Evolutionary conservation across 2,329 filamentous ascomycete genomes (phyloP).

Genomic region (Trichoderma koningii): DNA sequence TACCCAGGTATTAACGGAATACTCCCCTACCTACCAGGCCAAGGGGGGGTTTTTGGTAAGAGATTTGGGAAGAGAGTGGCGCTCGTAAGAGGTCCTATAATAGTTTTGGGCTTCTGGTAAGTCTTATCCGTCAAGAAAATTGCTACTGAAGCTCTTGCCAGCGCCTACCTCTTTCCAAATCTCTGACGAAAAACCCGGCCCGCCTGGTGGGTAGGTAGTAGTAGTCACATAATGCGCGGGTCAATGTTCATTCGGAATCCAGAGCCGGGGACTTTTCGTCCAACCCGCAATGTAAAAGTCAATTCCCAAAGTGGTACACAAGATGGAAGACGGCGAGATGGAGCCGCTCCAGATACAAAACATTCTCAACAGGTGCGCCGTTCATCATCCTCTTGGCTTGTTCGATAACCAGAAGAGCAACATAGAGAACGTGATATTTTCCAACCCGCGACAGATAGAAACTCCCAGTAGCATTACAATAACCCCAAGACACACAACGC

Average conservation of each 20-base stretch:
- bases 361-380: not conserved
- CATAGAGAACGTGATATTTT: not conserved
- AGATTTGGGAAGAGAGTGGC: too few species aligned
- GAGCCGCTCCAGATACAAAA: not conserved
- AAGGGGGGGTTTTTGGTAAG: too few species aligned
- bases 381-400: not conserved
- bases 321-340: not conserved
- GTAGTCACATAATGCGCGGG: not conserved
- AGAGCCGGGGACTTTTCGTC: conserved; percentile 26
- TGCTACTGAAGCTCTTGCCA: too few species aligned
- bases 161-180: too few species aligned
- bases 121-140: too few species aligned
- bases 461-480: not conserved
- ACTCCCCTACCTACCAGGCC: too few species aligned
- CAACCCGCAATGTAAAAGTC: conserved; percentile 17
- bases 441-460: not conserved
- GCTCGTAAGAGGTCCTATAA: too few species aligned
- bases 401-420: not conserved
- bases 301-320: not conserved
- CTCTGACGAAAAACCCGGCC: too few species aligned
- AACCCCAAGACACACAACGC: not conserved
- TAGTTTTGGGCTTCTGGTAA: too few species aligned
- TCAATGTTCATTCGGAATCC: not conserved
- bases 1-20: too few species aligned
- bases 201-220: too few species aligned